Conservation (phyloP, 2,329 filamentous ascomycete genomes). For the Trichophyton mentagrophytes region DNA sequence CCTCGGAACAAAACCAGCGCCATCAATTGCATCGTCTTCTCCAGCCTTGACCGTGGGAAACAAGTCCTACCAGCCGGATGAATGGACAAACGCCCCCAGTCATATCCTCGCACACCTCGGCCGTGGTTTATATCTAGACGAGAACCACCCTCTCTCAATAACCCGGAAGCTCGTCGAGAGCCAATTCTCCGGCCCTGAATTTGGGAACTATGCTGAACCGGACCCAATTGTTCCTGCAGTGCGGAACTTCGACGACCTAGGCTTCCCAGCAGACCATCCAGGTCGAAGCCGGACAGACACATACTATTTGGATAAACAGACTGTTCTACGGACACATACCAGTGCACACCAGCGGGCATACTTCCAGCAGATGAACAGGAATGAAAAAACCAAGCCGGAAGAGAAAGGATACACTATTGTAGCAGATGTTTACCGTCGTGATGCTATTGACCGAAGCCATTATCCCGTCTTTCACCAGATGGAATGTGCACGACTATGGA, state of each 20-base stretch:
- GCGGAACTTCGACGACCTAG: slow-evolving; percentile 95
- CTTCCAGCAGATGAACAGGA: slow-evolving; percentile 53
- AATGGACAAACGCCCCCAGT: slow-evolving; percentile 72
- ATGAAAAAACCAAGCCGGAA: slow-evolving; percentile 23
- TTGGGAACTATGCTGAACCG: slow-evolving; percentile 63
- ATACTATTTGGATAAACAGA: slow-evolving; percentile 81
- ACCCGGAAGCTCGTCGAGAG: slow-evolving; percentile 88
- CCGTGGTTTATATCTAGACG: slow-evolving; percentile 75
- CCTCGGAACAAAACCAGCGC: neutral
- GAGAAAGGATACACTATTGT: slow-evolving; percentile 72
- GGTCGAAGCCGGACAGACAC: slow-evolving; percentile 82
- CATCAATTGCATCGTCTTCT: neutral
- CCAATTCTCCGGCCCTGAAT: slow-evolving; percentile 61
- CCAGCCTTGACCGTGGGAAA: neutral
- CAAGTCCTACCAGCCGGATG: slow-evolving; percentile 41
- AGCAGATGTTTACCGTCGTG: slow-evolving; percentile 87
- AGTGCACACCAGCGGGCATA: slow-evolving; percentile 81
- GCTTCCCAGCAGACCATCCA: slow-evolving; percentile 76
- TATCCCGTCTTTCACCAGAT: slow-evolving; percentile 98
- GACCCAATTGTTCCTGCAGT: slow-evolving; percentile 70
- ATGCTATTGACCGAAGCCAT: slow-evolving; percentile 88
- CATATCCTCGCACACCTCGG: slow-evolving; percentile 63
- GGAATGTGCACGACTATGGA: slow-evolving; percentile 89
- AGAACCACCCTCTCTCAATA: slow-evolving; percentile 79
- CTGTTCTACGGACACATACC: slow-evolving; percentile 82